These are phyloP conservation scores for Penicillium bialowiezense DNA, from an alignment of 495 filamentous ascomycete species.

Conservation along the genomic window DNA sequence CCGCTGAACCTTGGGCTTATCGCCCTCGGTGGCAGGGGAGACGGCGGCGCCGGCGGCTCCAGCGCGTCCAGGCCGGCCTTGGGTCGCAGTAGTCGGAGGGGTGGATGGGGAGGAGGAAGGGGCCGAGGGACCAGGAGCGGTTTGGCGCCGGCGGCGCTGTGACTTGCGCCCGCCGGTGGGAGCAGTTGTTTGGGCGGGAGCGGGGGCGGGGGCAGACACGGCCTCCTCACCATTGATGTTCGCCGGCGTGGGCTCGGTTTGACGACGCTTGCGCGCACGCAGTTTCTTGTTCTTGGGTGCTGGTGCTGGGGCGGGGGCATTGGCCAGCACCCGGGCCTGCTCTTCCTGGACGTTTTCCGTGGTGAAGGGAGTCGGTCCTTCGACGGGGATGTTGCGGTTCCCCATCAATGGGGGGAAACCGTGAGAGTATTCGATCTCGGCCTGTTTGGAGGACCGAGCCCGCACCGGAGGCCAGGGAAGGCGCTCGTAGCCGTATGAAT, in stretches of 20 bases:
- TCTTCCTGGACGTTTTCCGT: slow-evolving; percentile 17
- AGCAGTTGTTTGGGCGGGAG: neutral
- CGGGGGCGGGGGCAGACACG: neutral
- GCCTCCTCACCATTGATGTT: neutral
- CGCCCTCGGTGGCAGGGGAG: neutral
- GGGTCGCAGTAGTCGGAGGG: slow-evolving; percentile 5
- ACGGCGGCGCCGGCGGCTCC: neutral
- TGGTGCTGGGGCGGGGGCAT: neutral
- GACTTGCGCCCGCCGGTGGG: slow-evolving; percentile 9
- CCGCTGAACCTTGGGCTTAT: slow-evolving; percentile 13
- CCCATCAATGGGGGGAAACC: slow-evolving; percentile 42
- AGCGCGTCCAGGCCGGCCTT: neutral
- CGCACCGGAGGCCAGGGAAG: slow-evolving; percentile 34
- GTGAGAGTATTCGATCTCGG: slow-evolving; percentile 27
- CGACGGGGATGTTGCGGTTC: slow-evolving; percentile 34
- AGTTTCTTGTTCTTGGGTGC: slow-evolving; percentile 7
- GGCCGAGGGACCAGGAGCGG: neutral
- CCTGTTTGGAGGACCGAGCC: slow-evolving; percentile 26
- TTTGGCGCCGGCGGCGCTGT: slow-evolving; percentile 8
- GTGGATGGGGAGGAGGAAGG: neutral
- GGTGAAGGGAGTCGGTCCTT: slow-evolving; percentile 3
- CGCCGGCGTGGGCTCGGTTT: neutral
- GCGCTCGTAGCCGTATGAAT: slow-evolving; percentile 27
- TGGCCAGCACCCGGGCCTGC: neutral
- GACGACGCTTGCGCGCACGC: slow-evolving; percentile 9